Percentiles rank a stretch among this genome's conserved stretches.
phyloP scores from a whole-genome alignment of 2,329 filamentous ascomycete species.

The Penicillium paneum region DNA sequence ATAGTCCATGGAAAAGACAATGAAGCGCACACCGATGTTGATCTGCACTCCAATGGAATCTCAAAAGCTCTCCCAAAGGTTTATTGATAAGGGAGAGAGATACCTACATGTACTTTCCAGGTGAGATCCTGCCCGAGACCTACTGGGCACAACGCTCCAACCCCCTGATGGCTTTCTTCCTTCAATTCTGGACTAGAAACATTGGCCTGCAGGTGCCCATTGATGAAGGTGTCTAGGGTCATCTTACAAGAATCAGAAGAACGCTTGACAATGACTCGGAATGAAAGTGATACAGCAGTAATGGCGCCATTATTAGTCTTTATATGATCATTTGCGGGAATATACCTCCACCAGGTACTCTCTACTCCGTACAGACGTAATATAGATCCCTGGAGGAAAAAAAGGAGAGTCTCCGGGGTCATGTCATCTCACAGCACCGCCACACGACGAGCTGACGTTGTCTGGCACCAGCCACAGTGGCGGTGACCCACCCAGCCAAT shows the following conservation, averaged over 20 bases:
- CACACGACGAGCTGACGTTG: not conserved
- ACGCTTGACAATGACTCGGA: not conserved
- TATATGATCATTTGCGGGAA: not conserved
- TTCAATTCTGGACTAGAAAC: not conserved
- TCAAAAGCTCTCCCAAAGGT: not conserved
- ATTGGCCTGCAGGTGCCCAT: conserved; percentile 6
- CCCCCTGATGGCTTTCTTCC: not conserved
- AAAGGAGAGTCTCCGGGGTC: not conserved
- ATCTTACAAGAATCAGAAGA: not conserved
- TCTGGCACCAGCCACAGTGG: conserved; percentile 31
- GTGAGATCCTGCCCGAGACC: not conserved
- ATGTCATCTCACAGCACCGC: conserved; percentile 1
- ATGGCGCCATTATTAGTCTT: not conserved
- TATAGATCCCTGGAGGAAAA: not conserved
- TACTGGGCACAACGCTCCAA: not conserved
- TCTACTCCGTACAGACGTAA: not conserved
- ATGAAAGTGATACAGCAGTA: conserved; percentile 1
- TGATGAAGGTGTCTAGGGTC: conserved; percentile 1
- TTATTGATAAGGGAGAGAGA: not conserved
- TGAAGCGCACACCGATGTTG: conserved; percentile 1
- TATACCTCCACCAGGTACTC: not conserved
- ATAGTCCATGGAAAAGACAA: not conserved
- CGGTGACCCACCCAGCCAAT: conserved; percentile 30
- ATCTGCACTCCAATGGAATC: not conserved
- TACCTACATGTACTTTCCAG: not conserved